Conservation (phyloP, 106 monocot genomes). For the Platanthera zijinensis region DNA sequence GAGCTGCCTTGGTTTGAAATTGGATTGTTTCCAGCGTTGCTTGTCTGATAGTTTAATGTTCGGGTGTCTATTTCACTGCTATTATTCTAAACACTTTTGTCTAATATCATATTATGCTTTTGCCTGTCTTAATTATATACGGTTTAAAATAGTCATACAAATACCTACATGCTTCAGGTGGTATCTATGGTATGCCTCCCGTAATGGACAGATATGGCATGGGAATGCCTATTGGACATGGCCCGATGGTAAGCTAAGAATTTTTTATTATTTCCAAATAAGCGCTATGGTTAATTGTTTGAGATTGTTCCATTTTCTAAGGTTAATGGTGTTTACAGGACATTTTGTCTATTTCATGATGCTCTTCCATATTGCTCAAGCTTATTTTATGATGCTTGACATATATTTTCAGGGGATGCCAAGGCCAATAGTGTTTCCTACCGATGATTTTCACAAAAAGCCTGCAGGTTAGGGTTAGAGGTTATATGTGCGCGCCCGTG, state of each 20-base stretch:
- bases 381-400: not conserved
- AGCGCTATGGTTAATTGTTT: not conserved
- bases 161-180: conserved; percentile 35
- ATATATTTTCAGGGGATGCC: conserved; percentile 29
- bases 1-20: too few relatives aligned
- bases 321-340: not conserved
- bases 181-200: conserved; percentile 88
- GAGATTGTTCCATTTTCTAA: not conserved
- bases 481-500: not conserved
- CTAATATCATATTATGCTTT: too few relatives aligned
- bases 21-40: too few relatives aligned
- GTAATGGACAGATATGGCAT: conserved; percentile 68
- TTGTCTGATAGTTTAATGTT: too few relatives aligned
- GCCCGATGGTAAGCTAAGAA: conserved; percentile 47
- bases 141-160: not conserved
- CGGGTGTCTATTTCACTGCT: too few relatives aligned
- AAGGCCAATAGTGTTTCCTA: conserved; percentile 44
- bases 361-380: not conserved
- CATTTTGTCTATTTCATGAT: not conserved
- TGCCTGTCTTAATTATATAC: not conserved
- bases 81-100: too few relatives aligned
- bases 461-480: conserved; percentile 39
- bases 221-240: conserved; percentile 55
- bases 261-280: not conserved
- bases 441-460: conserved; percentile 67